Evolutionary conservation across 495 filamentous ascomycete genomes (phyloP).

Genomic region (Trichoderma gamsii): DNA sequence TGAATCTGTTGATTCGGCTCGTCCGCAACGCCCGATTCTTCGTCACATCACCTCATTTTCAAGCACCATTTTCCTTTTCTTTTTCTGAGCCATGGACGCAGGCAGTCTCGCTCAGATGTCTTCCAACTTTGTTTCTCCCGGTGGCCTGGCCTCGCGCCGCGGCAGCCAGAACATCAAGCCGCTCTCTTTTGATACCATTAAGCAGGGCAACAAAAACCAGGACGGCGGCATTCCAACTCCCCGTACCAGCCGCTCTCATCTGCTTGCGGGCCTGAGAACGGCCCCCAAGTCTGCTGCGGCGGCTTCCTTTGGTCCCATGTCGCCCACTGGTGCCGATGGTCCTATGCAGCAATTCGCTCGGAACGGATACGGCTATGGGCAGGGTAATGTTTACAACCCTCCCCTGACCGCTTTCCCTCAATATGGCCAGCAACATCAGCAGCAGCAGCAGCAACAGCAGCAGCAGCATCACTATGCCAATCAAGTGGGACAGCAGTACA

Average conservation of each 20-base stretch:
- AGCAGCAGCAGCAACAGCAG: constrained; percentile 28
- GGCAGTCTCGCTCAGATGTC: constrained; percentile 99
- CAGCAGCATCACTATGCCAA: constrained; percentile 15
- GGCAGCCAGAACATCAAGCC: constrained; percentile 81
- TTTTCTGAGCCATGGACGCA: constrained; percentile 83
- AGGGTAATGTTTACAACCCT: constrained; percentile 37
- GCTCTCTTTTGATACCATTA: constrained; percentile 64
- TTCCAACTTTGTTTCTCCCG: constrained; percentile 64
- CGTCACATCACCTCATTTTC: constrained; percentile 20
- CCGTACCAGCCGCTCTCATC: constrained; percentile 87
- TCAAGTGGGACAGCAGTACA: constrained; percentile 40
- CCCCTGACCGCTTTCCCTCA: constrained; percentile 50
- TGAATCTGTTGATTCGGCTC: neutral
- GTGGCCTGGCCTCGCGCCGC: constrained; percentile 70
- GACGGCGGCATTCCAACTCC: constrained; percentile 57
- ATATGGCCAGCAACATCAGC: constrained; percentile 35
- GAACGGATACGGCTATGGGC: constrained; percentile 43
- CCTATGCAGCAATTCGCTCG: constrained; percentile 29
- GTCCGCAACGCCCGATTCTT: constrained; percentile 12
- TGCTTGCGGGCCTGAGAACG: constrained; percentile 89
- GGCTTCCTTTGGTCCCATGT: constrained; percentile 55
- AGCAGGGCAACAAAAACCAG: constrained; percentile 34
- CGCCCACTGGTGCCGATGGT: constrained; percentile 35
- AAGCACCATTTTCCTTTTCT: constrained; percentile 11
- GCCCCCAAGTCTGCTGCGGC: constrained; percentile 76